Conservation (phyloP, 331 rosid genomes). For the Pyrus hybrid region DNA sequence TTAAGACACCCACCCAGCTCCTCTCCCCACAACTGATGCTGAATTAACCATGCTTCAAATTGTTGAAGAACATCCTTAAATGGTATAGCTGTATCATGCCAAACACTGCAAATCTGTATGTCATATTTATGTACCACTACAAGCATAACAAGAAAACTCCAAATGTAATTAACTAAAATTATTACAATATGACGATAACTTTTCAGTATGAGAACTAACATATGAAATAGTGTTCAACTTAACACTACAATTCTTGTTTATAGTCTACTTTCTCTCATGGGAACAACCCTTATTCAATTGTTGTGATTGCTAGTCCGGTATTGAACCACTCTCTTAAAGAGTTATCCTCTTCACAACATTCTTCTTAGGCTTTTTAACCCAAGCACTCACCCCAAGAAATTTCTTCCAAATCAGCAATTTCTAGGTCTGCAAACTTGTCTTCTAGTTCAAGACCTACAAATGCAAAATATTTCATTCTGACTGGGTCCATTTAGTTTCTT, state of each 20-base stretch:
- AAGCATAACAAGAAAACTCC: neutral
- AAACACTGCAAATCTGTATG: constrained; percentile 48
- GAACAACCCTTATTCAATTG: neutral
- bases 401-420: neutral
- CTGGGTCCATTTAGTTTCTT: neutral
- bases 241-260: neutral
- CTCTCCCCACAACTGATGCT: constrained; percentile 52
- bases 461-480: neutral
- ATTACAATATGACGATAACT: neutral
- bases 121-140: neutral
- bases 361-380: neutral
- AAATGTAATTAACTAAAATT: neutral
- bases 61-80: constrained; percentile 67
- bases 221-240: neutral
- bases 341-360: neutral
- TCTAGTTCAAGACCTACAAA: neutral
- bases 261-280: neutral
- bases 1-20: constrained; percentile 41
- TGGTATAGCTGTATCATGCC: constrained; percentile 90
- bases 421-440: neutral
- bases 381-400: neutral
- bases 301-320: neutral
- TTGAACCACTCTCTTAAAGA: neutral
- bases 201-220: neutral
- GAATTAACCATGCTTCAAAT: constrained; percentile 71